Base-by-base conservation (phyloP, 331 rosid species). In the Prunus yedoensis region DNA sequence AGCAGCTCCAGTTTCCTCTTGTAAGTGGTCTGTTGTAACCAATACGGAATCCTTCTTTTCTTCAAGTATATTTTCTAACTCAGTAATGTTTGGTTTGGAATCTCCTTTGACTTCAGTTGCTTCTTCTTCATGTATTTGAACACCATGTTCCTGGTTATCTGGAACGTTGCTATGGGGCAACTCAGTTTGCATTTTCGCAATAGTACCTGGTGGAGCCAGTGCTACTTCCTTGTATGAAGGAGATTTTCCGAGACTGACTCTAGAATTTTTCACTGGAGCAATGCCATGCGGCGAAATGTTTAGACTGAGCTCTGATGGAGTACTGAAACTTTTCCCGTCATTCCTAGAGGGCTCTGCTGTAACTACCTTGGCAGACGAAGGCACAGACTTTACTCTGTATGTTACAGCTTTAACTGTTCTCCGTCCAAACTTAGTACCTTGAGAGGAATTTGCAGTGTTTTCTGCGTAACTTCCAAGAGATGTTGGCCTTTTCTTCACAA, bases 181-280 rank as follows among this genome's bases (percentile, higher is more conserved):
- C 82, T 77, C 87, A 80, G 88, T 87, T 80, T 89, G 98, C 63
- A 87, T 77, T 85, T 85, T 90, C 45, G 87, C 88, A 79, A 95
- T 88, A 52, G 88, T 85, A 77, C 99, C 99, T 38, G 98, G 99
- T 70, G 97, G 98, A 65, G 99, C 96, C 88, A 91, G 81, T 53
- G 99, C 99, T 70, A 95, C 99, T 88, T 95, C 99, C 90, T 89
- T 95, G 87, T 95, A 95, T 20, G 99, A 95, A 80, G 96, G 99
- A 81, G 97, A 92, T 78, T 95, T 95, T 68, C 99, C 99, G 64
- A 91, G 91, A 86, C 91, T 85, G 47, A 87, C 87, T 56, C 81
- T 20, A 41, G 96, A 83, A 74, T 71, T 82, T 90, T 88, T 95
- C 76, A 27, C 75, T 52, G 90, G 81, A 84, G 82, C 84, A 80